Evolutionary conservation across 2,329 filamentous ascomycete species (phyloP).

Genomic region (Aureobasidium sp.): DNA sequence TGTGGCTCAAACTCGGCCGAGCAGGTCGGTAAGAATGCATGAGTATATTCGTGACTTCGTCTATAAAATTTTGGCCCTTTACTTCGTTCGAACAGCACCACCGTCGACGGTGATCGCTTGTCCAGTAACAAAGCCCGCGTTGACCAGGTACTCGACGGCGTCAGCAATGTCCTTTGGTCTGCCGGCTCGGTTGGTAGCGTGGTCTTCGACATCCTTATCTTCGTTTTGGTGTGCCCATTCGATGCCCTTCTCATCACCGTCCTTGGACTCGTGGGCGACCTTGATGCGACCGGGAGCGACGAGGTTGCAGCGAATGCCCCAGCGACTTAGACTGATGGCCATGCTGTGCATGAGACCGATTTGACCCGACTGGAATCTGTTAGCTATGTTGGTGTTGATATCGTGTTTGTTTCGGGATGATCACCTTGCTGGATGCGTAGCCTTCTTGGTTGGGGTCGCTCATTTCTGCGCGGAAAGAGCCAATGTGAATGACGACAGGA

Average conservation of each 20-base stretch:
- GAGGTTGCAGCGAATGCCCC: slow-evolving; percentile 38
- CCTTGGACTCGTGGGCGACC: slow-evolving; percentile 35
- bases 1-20: slow-evolving; percentile 6
- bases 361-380: slow-evolving; percentile 35
- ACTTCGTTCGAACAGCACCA: slow-evolving; percentile 32
- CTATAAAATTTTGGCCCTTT: background rate
- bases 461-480: slow-evolving; percentile 41
- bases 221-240: slow-evolving; percentile 35
- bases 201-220: slow-evolving; percentile 38
- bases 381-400: too few species aligned
- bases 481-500: slow-evolving; percentile 38
- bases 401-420: background rate
- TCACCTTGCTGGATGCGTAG: slow-evolving; percentile 38
- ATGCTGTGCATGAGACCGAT: slow-evolving; percentile 42
- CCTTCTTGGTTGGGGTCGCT: slow-evolving; percentile 42
- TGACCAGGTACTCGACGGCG: slow-evolving; percentile 33
- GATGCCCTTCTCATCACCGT: slow-evolving; percentile 32
- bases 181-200: slow-evolving; percentile 42
- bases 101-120: slow-evolving; percentile 39
- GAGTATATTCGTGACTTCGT: background rate
- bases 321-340: slow-evolving; percentile 36
- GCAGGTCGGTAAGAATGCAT: background rate
- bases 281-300: slow-evolving; percentile 45
- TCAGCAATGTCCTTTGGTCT: slow-evolving; percentile 38
- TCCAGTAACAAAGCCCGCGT: slow-evolving; percentile 34